A percentile compares a stretch with the other conserved stretches of the same genome.
Conservation (phyloP, 371 early-diverging fungal species). For the Choanephora cucurbitarum region DNA sequence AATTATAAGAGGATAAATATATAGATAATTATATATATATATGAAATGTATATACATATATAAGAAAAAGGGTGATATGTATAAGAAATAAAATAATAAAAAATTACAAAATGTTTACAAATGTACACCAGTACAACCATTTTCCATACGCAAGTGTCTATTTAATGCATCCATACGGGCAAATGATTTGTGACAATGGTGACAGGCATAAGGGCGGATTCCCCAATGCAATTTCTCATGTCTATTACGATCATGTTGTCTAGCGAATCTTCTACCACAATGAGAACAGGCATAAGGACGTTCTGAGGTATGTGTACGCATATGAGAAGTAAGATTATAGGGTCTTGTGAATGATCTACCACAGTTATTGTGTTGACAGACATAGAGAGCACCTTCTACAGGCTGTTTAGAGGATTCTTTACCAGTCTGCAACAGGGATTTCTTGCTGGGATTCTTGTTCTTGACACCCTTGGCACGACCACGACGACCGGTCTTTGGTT, state of each 20-base stretch:
- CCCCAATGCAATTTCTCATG: slow-evolving; percentile 56
- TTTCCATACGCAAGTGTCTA: slow-evolving; percentile 65
- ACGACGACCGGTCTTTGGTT: slow-evolving; percentile 13
- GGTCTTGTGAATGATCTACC: slow-evolving; percentile 67
- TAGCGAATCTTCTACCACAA: slow-evolving; percentile 46
- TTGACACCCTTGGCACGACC: slow-evolving; percentile 32
- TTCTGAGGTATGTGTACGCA: slow-evolving; percentile 64
- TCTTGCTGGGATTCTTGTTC: slow-evolving; percentile 15
- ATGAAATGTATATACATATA: neutral
- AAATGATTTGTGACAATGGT: slow-evolving; percentile 47
- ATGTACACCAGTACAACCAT: slow-evolving; percentile 41
- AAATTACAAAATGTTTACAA: slow-evolving; percentile 2
- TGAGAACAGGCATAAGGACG: slow-evolving; percentile 44
- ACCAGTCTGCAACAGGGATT: neutral
- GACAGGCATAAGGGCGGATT: slow-evolving; percentile 52
- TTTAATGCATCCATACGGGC: slow-evolving; percentile 68
- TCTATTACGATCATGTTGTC: slow-evolving; percentile 57
- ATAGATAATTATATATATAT: neutral
- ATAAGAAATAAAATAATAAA: neutral
- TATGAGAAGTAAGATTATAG: slow-evolving; percentile 75
- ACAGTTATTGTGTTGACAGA: slow-evolving; percentile 54
- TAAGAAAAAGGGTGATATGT: slow-evolving; percentile 10
- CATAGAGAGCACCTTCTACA: slow-evolving; percentile 13
- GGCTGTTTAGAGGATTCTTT: slow-evolving; percentile 17
- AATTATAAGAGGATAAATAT: too few relatives aligned